These are phyloP conservation scores for Leishmania tarentolae DNA, from an alignment of 208 protist species.

Conservation along the genomic window DNA sequence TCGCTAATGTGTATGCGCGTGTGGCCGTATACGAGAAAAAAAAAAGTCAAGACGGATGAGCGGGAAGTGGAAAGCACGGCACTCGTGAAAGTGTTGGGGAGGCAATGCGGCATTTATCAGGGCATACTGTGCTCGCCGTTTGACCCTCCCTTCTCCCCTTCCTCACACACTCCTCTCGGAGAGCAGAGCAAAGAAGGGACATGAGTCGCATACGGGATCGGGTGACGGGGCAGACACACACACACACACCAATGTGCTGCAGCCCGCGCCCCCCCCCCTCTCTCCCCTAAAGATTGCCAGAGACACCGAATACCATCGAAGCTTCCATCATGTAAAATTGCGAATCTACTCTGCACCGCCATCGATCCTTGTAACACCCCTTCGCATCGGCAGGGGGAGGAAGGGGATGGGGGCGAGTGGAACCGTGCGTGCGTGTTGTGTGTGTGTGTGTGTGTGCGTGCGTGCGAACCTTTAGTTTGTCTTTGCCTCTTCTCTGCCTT, in stretches of 20 bases:
- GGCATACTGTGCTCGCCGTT: not conserved
- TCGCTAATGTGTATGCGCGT: not conserved
- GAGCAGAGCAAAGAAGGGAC: not conserved
- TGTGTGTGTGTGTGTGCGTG: constrained; percentile 4
- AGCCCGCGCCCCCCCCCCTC: not conserved
- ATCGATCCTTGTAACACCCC: not conserved
- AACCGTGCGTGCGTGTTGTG: not conserved
- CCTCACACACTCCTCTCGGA: not conserved
- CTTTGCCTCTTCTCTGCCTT: not conserved
- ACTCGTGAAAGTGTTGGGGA: not conserved
- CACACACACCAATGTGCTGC: not conserved
- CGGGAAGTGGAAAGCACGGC: not conserved
- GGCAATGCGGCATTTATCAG: not conserved
- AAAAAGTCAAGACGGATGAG: not conserved
- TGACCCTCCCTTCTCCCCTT: no score
- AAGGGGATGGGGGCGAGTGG: not conserved
- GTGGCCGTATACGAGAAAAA: not conserved
- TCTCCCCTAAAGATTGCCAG: not conserved
- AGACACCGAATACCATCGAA: not conserved
- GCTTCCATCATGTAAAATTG: not conserved
- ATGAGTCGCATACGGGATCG: not conserved
- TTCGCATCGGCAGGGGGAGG: not conserved
- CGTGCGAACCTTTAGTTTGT: not conserved
- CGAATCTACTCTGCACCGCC: not conserved
- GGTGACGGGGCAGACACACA: not conserved